A percentile compares a stretch with the other conserved stretches of the same genome.
These are phyloP conservation scores for Ephemerocybe angulata DNA, from an alignment of 768 basidiomycete species.

Conservation along the genomic window DNA sequence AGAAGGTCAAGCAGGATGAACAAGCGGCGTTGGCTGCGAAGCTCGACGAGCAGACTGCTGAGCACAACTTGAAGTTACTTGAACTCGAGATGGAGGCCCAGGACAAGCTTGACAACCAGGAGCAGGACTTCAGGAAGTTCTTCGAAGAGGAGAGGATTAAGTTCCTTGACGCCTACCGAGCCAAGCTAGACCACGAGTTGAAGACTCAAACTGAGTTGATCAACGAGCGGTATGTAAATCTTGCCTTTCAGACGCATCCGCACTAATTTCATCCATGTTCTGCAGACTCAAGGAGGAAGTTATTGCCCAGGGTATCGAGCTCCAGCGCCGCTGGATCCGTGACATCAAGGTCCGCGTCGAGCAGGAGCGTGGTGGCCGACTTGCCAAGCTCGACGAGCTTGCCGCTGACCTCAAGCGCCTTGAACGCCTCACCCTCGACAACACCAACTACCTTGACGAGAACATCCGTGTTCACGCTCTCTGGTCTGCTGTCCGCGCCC, in stretches of 20 bases:
- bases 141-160: slow-evolving; percentile 74
- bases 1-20: slow-evolving; percentile 78
- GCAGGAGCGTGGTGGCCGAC: slow-evolving; percentile 91
- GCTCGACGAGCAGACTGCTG: slow-evolving; percentile 79
- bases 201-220: slow-evolving; percentile 87
- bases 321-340: slow-evolving; percentile 94
- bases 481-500: slow-evolving; percentile 88
- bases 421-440: slow-evolving; percentile 87
- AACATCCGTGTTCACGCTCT: slow-evolving; percentile 89
- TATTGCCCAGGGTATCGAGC: slow-evolving; percentile 93
- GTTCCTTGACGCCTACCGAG: slow-evolving; percentile 75
- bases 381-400: slow-evolving; percentile 92
- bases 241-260: neutral
- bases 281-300: slow-evolving; percentile 88
- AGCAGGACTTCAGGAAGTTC: slow-evolving; percentile 78
- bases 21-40: slow-evolving; percentile 54
- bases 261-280: slow-evolving; percentile 2
- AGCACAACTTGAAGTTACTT: slow-evolving; percentile 77
- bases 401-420: slow-evolving; percentile 87
- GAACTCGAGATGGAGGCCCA: slow-evolving; percentile 83
- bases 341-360: slow-evolving; percentile 96
- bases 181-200: slow-evolving; percentile 82
- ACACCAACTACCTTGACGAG: slow-evolving; percentile 86
- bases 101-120: slow-evolving; percentile 80
- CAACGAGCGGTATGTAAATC: slow-evolving; percentile 74